These are phyloP conservation scores for Lachnum nothofagi DNA, from an alignment of 2,329 filamentous ascomycete species.

Conservation along the genomic window DNA sequence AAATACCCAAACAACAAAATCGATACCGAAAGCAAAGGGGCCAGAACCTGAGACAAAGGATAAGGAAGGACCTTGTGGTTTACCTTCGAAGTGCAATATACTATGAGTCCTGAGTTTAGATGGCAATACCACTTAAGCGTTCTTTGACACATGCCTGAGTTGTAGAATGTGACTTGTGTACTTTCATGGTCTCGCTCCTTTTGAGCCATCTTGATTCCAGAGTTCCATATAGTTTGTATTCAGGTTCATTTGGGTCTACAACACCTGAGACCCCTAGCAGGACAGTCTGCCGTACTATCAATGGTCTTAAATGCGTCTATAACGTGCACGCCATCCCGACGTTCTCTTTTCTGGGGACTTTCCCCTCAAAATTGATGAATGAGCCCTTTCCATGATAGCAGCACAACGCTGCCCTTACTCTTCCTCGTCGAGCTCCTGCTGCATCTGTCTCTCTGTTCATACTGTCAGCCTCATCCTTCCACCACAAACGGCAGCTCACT, in stretches of 20 bases:
- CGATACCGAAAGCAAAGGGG: slow-evolving; percentile 28
- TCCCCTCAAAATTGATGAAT: too few species aligned
- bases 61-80: slow-evolving; percentile 67
- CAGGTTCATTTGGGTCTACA: too few species aligned
- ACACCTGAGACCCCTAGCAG: too few species aligned
- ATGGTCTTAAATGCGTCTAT: too few species aligned
- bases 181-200: too few species aligned
- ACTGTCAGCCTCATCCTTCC: background rate
- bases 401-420: background rate
- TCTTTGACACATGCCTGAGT: background rate
- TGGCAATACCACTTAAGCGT: background rate
- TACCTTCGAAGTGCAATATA: slow-evolving; percentile 69
- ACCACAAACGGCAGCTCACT: background rate
- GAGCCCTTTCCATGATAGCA: too few species aligned
- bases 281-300: too few species aligned
- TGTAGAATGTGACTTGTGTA: too few species aligned
- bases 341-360: too few species aligned
- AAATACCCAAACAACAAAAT: slow-evolving; percentile 20
- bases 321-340: too few species aligned
- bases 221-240: too few species aligned
- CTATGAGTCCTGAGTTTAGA: slow-evolving; percentile 38
- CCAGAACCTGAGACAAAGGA: slow-evolving; percentile 35
- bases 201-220: too few species aligned
- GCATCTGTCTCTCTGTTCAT: slow-evolving; percentile 21
- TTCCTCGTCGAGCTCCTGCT: slow-evolving; percentile 20